Evolutionary conservation across 2,329 filamentous ascomycete species (phyloP), one percentile per base, ranked within the genome.

Genomic region (Colletotrichum neosansevieriae): DNA sequence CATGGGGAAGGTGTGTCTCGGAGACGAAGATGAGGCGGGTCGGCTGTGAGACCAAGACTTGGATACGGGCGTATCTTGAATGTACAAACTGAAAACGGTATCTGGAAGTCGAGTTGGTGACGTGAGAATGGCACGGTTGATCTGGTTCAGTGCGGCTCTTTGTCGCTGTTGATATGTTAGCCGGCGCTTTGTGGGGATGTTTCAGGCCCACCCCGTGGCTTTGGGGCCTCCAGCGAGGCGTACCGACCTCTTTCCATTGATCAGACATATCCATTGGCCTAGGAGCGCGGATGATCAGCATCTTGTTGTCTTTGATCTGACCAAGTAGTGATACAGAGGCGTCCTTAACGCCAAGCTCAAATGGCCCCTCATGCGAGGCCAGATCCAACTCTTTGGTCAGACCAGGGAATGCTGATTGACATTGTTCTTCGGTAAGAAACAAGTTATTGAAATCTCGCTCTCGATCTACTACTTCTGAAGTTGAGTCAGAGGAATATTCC

Each of bases 101-200:
- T 88, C 79, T 4, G 86, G 85, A 2, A 86, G 71, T 0, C 78
- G 78, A 5, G 79, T 75, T 0, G 85, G 84, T 7, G 83, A 82
- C 11, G 87, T 84, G 34, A 83, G 72, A 12, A 88, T 74, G 5
- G 86, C 85, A 67, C 83, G 82, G 73, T 88, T 77, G 70, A 89
- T 80, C 70, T 86, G 83, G 73, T 86, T 82, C 1, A 89, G 80
- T 10, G 83, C 81, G n/a, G 86, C 84, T 42, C 79, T 79, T 57
- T 84, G 82, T 68, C 85, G 84, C 76, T 83, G 60, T 6, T 32
- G 17, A 17, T 21, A 9, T 51, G 42, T 67, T 38, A 67, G 67
- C 42, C 42, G 12, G 38, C 53, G 29, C 29, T 42, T 56, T 45
- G 29, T 51, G 17, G 19, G 72, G 11, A 70, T 29, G 42, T 17